Base-by-base conservation (phyloP, 495 filamentous ascomycete genomes). In the Aspergillus nanangensis region DNA sequence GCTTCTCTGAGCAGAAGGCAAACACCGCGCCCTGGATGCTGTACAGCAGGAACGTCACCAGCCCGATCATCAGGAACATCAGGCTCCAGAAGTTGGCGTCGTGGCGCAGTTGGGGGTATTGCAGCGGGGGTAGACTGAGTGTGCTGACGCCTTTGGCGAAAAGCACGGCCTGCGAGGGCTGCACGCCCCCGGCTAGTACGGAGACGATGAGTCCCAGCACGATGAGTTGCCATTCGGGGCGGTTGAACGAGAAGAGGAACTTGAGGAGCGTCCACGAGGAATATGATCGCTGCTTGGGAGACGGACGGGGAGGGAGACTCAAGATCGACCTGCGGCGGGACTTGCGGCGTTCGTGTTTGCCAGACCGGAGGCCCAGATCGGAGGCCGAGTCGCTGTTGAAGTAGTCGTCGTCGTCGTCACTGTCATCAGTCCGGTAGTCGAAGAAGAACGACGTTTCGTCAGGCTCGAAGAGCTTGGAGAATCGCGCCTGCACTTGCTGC, bases 31-130 rank as follows among this genome's bases (percentile, higher is more conserved):
- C 91, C 54, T 94, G 86, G 20, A 55, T 47, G 25, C 74, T 67
- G 56, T 86, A 87, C 2, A 84, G 74, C 32, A 90, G 53, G 48
- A 95, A 79, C 51, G 85, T 79, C 18, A 83, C 75, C 35, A 93
- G 52, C 3, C 85, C 93, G 4, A 95, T 78, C 80, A 96, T 90
- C 21, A 97, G 75, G 60, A 93, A 98, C 89, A 97, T 95, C 40
- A 82, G 65, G 18, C 78, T 81, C 92, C 93, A 98, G 67, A 96
- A 97, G 53, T 93, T 81, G 35, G 80, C 80, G 22, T 87, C 80
- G 3, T 75, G 70, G 31, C 83, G 76, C 17, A 94, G 62, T 44
- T 72, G 59, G 29, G 31, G 70, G 48, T 68, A 77, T 50, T 72
- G 21, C 1, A 25, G 38, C 7, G 56, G 56, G 8, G 77, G 82